These are phyloP conservation scores for Solidago caesia DNA, from an alignment of 129 eudicot species.

Conservation along the genomic window DNA sequence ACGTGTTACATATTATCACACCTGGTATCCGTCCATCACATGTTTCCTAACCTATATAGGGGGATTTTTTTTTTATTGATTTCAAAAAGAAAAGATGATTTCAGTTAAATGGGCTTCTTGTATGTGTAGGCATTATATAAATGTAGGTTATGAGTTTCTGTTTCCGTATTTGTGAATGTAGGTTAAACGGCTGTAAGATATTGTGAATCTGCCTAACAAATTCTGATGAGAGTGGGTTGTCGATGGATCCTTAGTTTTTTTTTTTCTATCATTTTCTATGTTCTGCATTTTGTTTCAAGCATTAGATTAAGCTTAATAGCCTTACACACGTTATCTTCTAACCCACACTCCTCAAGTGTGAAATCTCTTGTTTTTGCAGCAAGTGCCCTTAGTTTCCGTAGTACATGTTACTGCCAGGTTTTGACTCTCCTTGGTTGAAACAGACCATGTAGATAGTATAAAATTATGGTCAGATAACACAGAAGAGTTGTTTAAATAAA, in stretches of 20 bases:
- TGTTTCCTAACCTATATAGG: constrained; percentile 12
- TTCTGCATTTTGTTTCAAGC: not conserved
- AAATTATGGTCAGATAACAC: constrained; percentile 21
- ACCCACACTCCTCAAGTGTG: constrained; percentile 39
- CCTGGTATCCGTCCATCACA: not conserved
- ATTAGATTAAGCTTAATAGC: constrained; percentile 15
- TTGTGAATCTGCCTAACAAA: not conserved
- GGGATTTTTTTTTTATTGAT: not conserved
- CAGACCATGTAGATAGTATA: constrained; percentile 16
- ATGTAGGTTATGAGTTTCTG: not conserved
- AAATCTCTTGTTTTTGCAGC: constrained; percentile 28
- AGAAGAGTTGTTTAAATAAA: constrained; percentile 22
- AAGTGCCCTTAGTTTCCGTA: constrained; percentile 13
- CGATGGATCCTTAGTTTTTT: not conserved
- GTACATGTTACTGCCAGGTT: constrained; percentile 25
- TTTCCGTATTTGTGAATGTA: constrained; percentile 10
- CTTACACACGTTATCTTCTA: constrained; percentile 19
- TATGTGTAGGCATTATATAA: too few relatives aligned
- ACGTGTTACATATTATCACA: not conserved
- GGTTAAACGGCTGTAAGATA: constrained; percentile 2
- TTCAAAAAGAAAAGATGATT: constrained; percentile 2
- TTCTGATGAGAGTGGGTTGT: not conserved
- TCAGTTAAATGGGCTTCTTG: not conserved
- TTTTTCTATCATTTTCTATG: not conserved
- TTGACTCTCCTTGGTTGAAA: constrained; percentile 18